Evolutionary conservation across 139 green algal species (phyloP).

Genomic region (Ostreobium quekettii): DNA sequence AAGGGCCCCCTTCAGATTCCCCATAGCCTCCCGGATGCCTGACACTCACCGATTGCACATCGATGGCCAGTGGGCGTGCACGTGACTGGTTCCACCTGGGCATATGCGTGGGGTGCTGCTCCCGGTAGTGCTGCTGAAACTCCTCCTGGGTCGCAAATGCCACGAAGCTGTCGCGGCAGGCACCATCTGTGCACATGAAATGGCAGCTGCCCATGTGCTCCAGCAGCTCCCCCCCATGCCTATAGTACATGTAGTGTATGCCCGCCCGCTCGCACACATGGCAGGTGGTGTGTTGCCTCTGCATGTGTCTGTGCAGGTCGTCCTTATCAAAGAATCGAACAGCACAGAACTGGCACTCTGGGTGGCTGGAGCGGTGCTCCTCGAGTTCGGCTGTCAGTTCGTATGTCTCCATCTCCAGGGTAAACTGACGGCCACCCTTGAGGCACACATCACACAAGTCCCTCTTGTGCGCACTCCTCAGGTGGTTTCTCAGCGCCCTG

Average conservation of each 20-base stretch:
- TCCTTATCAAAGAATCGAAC: background rate
- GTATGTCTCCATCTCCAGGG: conserved; percentile 2
- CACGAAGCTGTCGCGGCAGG: background rate
- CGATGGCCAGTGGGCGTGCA: background rate
- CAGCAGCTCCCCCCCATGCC: background rate
- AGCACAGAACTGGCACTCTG: background rate
- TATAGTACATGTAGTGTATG: background rate
- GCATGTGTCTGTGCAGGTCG: background rate
- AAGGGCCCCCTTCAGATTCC: background rate
- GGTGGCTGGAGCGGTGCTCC: background rate
- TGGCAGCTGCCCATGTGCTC: background rate
- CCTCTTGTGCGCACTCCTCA: background rate
- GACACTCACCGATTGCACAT: background rate
- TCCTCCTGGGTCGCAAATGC: background rate
- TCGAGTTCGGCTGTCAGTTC: background rate
- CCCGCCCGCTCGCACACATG: background rate
- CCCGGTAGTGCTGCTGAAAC: background rate
- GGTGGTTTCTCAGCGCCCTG: background rate
- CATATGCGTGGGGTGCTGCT: background rate
- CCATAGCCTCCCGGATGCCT: background rate
- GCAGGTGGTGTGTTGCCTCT: background rate
- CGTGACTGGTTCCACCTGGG: background rate
- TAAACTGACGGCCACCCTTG: background rate
- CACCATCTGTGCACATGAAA: background rate
- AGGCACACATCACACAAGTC: background rate